Evolutionary conservation across 2,329 filamentous ascomycete genomes (phyloP).

Genomic region (Ophiocordyceps camponoti-saundersi): DNA sequence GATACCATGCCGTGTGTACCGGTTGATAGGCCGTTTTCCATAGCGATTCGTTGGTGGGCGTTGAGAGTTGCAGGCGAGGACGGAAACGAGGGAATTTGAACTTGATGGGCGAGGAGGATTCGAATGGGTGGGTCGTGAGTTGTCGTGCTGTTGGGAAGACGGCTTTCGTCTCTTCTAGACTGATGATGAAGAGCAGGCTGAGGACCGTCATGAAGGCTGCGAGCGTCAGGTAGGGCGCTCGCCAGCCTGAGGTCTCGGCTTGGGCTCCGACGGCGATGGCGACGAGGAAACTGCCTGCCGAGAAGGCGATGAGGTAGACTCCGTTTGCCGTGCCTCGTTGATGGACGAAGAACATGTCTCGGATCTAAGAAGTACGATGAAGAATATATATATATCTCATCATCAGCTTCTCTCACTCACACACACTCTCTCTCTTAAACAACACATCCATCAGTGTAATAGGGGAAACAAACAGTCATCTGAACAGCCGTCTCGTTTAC

Average conservation of each 20-base stretch:
- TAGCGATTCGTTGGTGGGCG: slow-evolving; percentile 5
- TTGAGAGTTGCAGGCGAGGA: slow-evolving; percentile 4
- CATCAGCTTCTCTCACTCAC: too few relatives aligned
- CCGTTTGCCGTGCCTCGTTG: slow-evolving; percentile 14
- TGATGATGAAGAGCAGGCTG: slow-evolving; percentile 4
- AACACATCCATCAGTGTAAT: too few relatives aligned
- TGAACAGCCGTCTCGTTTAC: slow-evolving; percentile 20
- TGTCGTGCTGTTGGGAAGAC: slow-evolving; percentile 7
- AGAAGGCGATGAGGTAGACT: slow-evolving; percentile 14
- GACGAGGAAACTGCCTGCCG: slow-evolving; percentile 12
- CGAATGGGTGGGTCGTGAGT: too few relatives aligned
- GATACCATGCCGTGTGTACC: slow-evolving; percentile 11
- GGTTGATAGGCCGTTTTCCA: slow-evolving; percentile 7
- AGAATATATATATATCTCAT: too few relatives aligned
- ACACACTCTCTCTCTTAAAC: too few relatives aligned
- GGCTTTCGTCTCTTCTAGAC: slow-evolving; percentile 12
- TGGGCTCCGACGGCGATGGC: slow-evolving; percentile 13
- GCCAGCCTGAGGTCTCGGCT: slow-evolving; percentile 8
- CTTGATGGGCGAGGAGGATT: too few relatives aligned
- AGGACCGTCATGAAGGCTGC: background rate
- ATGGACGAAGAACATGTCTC: slow-evolving; percentile 16
- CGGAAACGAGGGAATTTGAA: background rate
- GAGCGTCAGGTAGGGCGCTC: slow-evolving; percentile 9
- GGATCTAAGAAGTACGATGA: slow-evolving; percentile 11
- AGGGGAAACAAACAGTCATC: slow-evolving; percentile 13